Evolutionary conservation across 441 rosid genomes (phyloP).

Genomic region (Adansonia rubrostipa): DNA sequence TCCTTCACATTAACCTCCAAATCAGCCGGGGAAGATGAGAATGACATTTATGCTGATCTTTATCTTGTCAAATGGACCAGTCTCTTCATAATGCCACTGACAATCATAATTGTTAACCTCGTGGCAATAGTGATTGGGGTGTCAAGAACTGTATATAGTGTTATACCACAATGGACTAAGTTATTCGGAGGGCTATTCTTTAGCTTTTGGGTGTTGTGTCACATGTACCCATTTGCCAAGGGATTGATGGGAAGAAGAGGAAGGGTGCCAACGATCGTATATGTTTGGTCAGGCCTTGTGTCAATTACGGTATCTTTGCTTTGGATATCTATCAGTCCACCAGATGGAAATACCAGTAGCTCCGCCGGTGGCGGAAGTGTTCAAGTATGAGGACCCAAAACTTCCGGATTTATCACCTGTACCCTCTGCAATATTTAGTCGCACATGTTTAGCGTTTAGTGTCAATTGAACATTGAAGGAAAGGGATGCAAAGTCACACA

Average conservation of each 20-base stretch:
- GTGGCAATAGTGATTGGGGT: conserved; percentile 67
- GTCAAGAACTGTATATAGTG: conserved; percentile 74
- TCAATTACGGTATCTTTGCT: conserved; percentile 75
- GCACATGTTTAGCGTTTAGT: background rate
- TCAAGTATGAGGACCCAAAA: background rate
- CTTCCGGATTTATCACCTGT: background rate
- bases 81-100: conserved; percentile 74
- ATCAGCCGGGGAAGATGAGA: conserved; percentile 71
- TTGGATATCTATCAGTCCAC: conserved; percentile 73
- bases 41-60: conserved; percentile 74
- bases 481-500: background rate
- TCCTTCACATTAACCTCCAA: conserved; percentile 79
- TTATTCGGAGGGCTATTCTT: conserved; percentile 80
- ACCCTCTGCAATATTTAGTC: background rate
- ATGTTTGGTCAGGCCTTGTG: conserved; percentile 83
- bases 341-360: conserved; percentile 36
- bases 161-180: conserved; percentile 82
- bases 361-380: conserved; percentile 31
- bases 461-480: background rate
- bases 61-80: conserved; percentile 89
- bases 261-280: conserved; percentile 80
- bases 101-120: conserved; percentile 71
- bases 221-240: conserved; percentile 84
- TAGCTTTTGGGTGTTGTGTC: conserved; percentile 86
- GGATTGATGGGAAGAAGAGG: conserved; percentile 93